Base-by-base conservation (phyloP, 2,329 filamentous ascomycete genomes). In the Mariannaea sp. region DNA sequence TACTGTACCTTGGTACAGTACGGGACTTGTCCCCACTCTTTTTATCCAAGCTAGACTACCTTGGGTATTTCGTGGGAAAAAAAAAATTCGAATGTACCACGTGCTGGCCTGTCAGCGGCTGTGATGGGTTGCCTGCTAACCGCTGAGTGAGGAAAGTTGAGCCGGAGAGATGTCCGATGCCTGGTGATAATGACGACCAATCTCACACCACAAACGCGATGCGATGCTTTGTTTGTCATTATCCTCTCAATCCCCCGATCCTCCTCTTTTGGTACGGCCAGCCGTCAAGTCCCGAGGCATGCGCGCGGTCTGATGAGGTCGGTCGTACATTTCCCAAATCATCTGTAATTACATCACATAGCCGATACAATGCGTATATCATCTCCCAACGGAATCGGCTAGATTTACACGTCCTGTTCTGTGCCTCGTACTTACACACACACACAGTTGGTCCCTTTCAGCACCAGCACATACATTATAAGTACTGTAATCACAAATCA, bases 21-120 rank as follows among this genome's bases (percentile, higher is more conserved):
- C n/a, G n/a, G n/a, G n/a, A n/a, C 55, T 58, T 55, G 60, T 49
- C 52, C 60, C 62, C 62, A 62, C 62, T 42, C n/a, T n/a, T n/a
- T n/a, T n/a, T n/a, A n/a, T n/a, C n/a, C n/a, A n/a, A n/a, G n/a
- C n/a, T n/a, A n/a, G n/a, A 59, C 41, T 47, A 61, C 52, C 48
- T 60, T 51, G 54, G 56, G 41, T 44, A 47, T 54, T 53, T 53
- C 55, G 46, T 40, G 50, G 53, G 26, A 41, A n/a, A n/a, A n/a
- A n/a, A n/a, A n/a, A n/a, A 43, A 47, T 40, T 62, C 26, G 49
- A 59, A 58, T 59, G 57, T 57, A 49, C 58, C 59, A 64, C 51
- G 44, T 55, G 53, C 58, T 48, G 49, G 53, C 49, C 41, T 48
- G 33, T 27, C 39, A 48, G 53, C 52, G 49, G 53, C 52, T 50